Conservation (phyloP, 148 eudicot species). For the Amaranthus cruentus region DNA sequence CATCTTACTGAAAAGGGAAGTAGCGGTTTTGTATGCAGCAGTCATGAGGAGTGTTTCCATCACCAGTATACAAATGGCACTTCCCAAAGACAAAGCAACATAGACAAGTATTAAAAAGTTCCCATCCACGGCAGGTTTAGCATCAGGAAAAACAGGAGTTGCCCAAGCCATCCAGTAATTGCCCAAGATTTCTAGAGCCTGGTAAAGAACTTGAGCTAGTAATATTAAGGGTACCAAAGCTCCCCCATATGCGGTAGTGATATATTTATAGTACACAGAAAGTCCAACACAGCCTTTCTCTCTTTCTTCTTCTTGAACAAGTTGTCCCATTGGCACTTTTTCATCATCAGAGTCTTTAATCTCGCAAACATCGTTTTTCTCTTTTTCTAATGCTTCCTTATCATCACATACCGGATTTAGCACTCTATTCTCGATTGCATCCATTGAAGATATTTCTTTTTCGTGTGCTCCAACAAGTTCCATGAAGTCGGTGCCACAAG, state of each 20-base stretch:
- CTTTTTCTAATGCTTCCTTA: conserved; percentile 13
- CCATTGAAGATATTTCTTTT: conserved; percentile 32
- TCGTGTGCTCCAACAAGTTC: conserved; percentile 47
- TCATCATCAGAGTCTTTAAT: conserved; percentile 3
- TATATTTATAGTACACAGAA: conserved; percentile 39
- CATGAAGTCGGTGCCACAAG: conserved; percentile 39
- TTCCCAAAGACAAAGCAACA: conserved; percentile 32
- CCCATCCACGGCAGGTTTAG: conserved; percentile 15
- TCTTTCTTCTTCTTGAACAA: conserved; percentile 46
- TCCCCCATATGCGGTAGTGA: conserved; percentile 39
- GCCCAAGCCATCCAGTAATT: conserved; percentile 57
- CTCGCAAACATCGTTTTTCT: neutral
- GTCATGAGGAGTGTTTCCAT: conserved; percentile 24
- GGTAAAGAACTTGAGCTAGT: conserved; percentile 30
- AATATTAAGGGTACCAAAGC: conserved; percentile 42
- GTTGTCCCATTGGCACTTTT: conserved; percentile 24
- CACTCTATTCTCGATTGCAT: conserved; percentile 8
- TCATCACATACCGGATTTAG: neutral
- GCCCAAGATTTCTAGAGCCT: conserved; percentile 40
- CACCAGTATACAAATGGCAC: conserved; percentile 28
- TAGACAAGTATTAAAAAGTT: conserved; percentile 31
- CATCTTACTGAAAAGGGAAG: conserved; percentile 42
- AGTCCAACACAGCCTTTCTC: conserved; percentile 42
- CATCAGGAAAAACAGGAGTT: conserved; percentile 34
- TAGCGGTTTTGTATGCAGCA: conserved; percentile 35